These are phyloP conservation scores for Verticillium isaacii DNA, from an alignment of 2,329 filamentous ascomycete species.

Conservation along the genomic window DNA sequence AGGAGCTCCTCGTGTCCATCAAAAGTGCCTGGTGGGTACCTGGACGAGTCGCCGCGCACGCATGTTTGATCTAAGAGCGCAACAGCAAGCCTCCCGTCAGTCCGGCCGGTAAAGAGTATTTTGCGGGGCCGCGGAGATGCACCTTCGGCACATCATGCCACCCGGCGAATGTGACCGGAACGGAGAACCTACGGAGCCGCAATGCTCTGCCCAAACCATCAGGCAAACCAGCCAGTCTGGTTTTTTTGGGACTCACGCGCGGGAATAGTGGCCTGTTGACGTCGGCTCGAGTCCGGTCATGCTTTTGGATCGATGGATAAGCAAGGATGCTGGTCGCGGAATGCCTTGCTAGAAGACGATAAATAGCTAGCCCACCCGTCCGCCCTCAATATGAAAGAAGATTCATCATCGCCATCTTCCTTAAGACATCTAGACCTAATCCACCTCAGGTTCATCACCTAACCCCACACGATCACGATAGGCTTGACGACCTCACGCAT, in stretches of 20 bases:
- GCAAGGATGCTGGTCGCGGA: background rate
- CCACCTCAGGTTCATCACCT: background rate
- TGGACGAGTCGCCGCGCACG: too few relatives aligned
- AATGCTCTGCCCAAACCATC: background rate
- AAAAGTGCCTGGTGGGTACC: too few relatives aligned
- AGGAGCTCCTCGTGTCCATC: too few relatives aligned
- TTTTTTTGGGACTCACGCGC: background rate
- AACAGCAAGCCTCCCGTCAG: background rate
- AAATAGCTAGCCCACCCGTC: background rate
- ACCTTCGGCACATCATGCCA: constrained; percentile 1
- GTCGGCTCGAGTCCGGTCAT: background rate
- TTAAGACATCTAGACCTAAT: background rate
- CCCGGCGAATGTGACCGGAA: background rate
- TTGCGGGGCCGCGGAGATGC: constrained; percentile 3
- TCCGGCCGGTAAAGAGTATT: background rate
- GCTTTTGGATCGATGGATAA: background rate
- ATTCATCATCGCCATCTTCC: background rate
- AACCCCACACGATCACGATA: background rate
- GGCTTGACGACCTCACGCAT: background rate
- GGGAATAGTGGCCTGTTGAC: background rate
- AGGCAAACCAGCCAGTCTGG: background rate
- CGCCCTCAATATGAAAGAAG: background rate
- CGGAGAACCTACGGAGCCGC: background rate
- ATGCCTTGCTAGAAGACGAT: background rate
- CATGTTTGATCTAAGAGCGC: background rate